phyloP scores from a whole-genome alignment of 1,284 basidiomycete species.

The Marasmius tenuissimus region DNA sequence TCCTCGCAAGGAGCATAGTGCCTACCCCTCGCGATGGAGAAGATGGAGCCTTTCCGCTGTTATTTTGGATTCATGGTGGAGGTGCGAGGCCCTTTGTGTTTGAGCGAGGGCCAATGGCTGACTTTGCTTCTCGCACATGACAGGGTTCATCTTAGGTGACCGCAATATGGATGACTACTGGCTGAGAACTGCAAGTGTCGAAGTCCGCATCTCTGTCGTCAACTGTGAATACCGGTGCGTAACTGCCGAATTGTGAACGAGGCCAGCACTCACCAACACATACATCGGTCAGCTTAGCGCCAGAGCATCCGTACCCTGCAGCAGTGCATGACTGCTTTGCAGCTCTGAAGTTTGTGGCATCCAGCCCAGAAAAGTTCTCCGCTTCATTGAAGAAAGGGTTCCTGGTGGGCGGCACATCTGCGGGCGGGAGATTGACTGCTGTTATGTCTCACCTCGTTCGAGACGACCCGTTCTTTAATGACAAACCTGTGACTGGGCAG shows the following conservation, averaged over 20 bases:
- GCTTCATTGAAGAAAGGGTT: constrained; percentile 9
- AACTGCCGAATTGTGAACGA: too few relatives aligned
- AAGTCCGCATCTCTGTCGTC: not conserved
- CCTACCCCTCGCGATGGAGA: not conserved
- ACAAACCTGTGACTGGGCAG: constrained; percentile 12
- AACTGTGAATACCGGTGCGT: not conserved
- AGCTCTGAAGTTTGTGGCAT: not conserved
- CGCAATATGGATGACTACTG: not conserved
- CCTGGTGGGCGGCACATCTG: constrained; percentile 9
- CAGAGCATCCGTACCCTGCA: not conserved
- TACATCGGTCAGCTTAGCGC: not conserved
- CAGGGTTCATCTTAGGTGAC: not conserved
- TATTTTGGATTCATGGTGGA: not conserved
- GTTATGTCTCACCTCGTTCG: constrained; percentile 6
- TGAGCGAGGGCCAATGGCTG: not conserved
- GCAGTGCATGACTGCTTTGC: not conserved
- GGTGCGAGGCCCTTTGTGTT: not conserved
- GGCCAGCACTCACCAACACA: not conserved
- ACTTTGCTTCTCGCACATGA: not conserved
- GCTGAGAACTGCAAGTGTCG: not conserved
- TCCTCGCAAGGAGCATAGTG: not conserved
- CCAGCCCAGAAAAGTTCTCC: not conserved
- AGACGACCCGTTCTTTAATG: constrained; percentile 13
- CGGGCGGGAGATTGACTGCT: constrained; percentile 6
- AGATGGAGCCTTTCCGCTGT: not conserved